Evolutionary conservation across 2,329 filamentous ascomycete genomes (phyloP).

Genomic region (Calonectria honghensis): DNA sequence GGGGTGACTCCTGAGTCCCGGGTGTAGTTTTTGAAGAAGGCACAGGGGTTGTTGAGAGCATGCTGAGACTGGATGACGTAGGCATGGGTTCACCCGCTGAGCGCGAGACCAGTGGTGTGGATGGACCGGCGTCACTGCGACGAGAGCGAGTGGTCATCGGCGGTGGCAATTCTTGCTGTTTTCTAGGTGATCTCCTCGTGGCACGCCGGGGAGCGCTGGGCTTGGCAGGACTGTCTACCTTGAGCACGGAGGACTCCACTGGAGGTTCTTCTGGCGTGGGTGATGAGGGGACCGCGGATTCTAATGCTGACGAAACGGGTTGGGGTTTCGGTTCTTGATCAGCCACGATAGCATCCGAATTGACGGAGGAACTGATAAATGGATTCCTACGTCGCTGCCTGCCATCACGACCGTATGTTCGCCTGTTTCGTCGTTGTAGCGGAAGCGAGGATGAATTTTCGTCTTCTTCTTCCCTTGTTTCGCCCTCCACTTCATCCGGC

Average conservation of each 20-base stretch:
- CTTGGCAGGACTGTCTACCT: constrained; percentile 13
- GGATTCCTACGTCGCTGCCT: constrained; percentile 51
- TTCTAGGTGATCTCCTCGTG: constrained; percentile 43
- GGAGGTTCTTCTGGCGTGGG: constrained; percentile 41
- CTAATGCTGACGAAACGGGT: constrained; percentile 42
- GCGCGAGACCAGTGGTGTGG: constrained; percentile 50
- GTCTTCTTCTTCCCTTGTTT: constrained; percentile 38
- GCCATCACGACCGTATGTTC: constrained; percentile 50
- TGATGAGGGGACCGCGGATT: constrained; percentile 29
- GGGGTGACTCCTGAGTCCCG: constrained; percentile 58
- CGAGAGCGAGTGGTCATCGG: constrained; percentile 54
- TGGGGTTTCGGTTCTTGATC: constrained; percentile 41
- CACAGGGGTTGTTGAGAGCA: constrained; percentile 63
- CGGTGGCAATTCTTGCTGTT: constrained; percentile 46
- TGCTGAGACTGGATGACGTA: constrained; percentile 64
- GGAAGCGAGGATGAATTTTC: constrained; percentile 56
- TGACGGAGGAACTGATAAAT: constrained; percentile 57
- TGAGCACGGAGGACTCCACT: constrained; percentile 8
- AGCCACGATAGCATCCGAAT: constrained; percentile 49
- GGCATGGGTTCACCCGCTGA: constrained; percentile 34
- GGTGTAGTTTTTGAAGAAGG: constrained; percentile 62
- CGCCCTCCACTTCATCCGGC: constrained; percentile 46
- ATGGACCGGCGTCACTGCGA: constrained; percentile 45
- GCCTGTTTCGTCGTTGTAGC: constrained; percentile 45
- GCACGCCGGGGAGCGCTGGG: neutral